These are phyloP conservation scores for Talinum fruticosum DNA, from an alignment of 148 eudicot genomes.

Conservation along the genomic window DNA sequence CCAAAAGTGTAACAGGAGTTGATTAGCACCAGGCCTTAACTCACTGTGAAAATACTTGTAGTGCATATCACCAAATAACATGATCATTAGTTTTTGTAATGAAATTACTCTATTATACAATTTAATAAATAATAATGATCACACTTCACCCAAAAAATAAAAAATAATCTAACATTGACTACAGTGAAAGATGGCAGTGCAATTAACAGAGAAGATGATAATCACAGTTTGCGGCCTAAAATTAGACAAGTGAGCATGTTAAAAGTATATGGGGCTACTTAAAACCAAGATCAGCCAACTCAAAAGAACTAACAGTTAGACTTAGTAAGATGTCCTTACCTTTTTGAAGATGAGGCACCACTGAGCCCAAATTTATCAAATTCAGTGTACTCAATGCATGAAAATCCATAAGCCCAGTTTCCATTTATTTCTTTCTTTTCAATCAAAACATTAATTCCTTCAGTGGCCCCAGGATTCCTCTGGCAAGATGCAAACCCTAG, in stretches of 20 bases:
- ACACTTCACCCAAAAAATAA: no score
- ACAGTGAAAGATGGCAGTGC: not conserved
- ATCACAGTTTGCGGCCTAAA: not conserved
- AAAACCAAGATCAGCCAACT: not conserved
- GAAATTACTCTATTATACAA: no score
- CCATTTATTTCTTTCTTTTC: slow-evolving; percentile 79
- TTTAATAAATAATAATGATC: no score
- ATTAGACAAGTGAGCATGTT: not conserved
- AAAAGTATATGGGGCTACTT: not conserved
- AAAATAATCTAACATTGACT: no score
- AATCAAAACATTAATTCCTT: slow-evolving; percentile 86
- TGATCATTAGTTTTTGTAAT: not conserved
- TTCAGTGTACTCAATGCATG: slow-evolving; percentile 97
- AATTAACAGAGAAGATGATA: not conserved
- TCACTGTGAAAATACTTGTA: no score
- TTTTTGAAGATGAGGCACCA: slow-evolving; percentile 46
- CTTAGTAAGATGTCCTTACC: slow-evolving; percentile 32
- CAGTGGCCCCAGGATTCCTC: slow-evolving; percentile 78
- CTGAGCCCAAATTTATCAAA: slow-evolving; percentile 88
- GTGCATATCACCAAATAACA: no score
- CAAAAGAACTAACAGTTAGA: slow-evolving; percentile 5
- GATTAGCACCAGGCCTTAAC: no score
- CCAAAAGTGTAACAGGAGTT: no score
- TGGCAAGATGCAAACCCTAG: slow-evolving; percentile 96
- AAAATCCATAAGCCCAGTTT: slow-evolving; percentile 85